Evolutionary conservation across 352 stramenopile species (phyloP).

Genomic region (Vaucheria bursata): DNA sequence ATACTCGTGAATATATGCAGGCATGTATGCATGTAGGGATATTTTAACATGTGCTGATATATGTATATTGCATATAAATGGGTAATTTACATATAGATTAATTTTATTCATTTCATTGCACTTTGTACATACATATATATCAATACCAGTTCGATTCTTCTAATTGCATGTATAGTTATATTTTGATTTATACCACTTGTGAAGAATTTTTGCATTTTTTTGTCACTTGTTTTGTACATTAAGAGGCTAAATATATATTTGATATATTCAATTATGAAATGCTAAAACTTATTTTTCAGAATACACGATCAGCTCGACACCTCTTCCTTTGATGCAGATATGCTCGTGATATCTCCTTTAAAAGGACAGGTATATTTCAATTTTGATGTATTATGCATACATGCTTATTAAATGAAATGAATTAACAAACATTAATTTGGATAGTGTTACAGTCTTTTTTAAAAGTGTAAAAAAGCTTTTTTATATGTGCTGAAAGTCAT

Average conservation of each 20-base stretch:
- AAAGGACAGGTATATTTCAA: no score
- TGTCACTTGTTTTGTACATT: not conserved
- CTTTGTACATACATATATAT: not conserved
- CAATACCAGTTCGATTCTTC: not conserved
- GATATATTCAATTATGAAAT: not conserved
- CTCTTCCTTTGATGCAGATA: not conserved
- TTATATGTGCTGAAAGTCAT: no score
- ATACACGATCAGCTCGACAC: constrained; percentile 1
- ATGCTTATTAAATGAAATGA: no score
- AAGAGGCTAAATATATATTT: not conserved
- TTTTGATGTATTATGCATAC: no score
- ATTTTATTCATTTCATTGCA: not conserved
- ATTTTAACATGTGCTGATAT: not conserved
- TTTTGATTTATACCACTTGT: not conserved
- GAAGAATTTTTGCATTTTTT: not conserved
- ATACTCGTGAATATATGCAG: not conserved
- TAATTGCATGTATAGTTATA: not conserved
- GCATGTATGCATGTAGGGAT: not conserved
- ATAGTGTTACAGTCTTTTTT: no score
- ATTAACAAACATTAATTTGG: no score
- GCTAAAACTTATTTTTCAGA: not conserved
- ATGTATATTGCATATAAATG: no score
- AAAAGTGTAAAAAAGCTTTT: no score
- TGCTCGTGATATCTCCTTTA: not conserved
- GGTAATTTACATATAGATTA: no score